Evolutionary conservation across 352 stramenopile species (phyloP), one percentile per base, ranked within the genome.

Genomic region (Nothophytophthora sp.): DNA sequence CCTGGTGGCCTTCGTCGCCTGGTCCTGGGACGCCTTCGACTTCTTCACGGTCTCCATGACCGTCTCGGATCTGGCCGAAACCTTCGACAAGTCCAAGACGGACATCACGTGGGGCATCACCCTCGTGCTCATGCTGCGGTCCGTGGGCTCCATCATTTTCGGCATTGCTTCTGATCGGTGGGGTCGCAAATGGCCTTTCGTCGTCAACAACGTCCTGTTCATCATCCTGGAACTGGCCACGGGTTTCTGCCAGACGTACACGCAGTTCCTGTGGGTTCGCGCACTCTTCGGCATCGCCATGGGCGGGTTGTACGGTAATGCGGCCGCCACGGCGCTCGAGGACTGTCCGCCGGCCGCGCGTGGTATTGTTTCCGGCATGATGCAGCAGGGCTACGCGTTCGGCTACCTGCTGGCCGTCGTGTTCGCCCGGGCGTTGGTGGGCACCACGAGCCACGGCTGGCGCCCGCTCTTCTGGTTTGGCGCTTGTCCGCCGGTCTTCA

Each of bases 21-120:
- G 72, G 72, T 60, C 55, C 2, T 83, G 72, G 72, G 72, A 83
- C 27, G 72, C 65, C 28, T 83, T 83, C 47, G 72, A 83, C 54
- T 83, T 83, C 54, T 83, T 83, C 60, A 83, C 72, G 2, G 72
- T 80, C 25, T 69, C 72, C 6, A 60, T 83, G 48, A 83, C 72
- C 0, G 43, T 83, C 43, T 75, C 69, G 5, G 72, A 83, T 0
- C 51, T 83, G n/a, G 65, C 68, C 19, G 41, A 79, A 44, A 64
- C 60, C 22, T 83, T 80, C 50, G 59, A 34, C 36, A 73, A 73
- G 40, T 60, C 53, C 28, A 77, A 77, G 32, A 63, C 65, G 9
- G 65, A 83, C 38, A 75, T 83, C 27, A 83, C 72, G 25, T 83
- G 72, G 72, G 72, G 72, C 1, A 83, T 83, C 34, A 77, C 72